Evolutionary conservation across 805 yeast genomes (phyloP).

Genomic region (Candida koratica): DNA sequence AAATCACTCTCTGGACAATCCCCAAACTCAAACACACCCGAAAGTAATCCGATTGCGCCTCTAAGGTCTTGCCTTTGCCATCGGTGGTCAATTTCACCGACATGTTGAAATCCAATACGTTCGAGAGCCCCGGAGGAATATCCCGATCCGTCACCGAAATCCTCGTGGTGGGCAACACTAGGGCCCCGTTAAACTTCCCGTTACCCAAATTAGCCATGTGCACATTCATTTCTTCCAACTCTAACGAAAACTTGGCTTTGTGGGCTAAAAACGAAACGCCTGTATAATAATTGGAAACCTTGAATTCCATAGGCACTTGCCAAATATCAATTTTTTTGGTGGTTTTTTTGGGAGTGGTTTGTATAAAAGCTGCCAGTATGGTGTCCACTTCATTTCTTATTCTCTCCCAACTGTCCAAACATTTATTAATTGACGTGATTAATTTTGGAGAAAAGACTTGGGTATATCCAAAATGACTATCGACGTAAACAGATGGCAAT

Average conservation of each 20-base stretch:
- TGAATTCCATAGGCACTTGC: constrained; percentile 21
- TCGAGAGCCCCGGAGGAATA: constrained; percentile 41
- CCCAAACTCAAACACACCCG: constrained; percentile 56
- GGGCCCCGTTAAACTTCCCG: constrained; percentile 30
- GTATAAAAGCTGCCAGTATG: not conserved
- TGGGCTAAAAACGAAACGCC: constrained; percentile 33
- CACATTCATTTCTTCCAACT: constrained; percentile 28
- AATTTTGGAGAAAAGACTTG: constrained; percentile 27
- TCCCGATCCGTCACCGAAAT: constrained; percentile 36
- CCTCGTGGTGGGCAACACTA: constrained; percentile 40
- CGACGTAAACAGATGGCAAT: constrained; percentile 15
- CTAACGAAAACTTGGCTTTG: constrained; percentile 32
- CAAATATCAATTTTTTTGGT: not conserved
- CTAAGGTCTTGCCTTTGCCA: constrained; percentile 41
- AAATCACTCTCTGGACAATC: constrained; percentile 39
- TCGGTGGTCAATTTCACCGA: constrained; percentile 41
- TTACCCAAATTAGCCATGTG: constrained; percentile 21
- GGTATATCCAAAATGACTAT: constrained; percentile 26
- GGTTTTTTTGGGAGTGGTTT: not conserved
- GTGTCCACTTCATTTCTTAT: constrained; percentile 1
- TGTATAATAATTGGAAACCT: constrained; percentile 30
- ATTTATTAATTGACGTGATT: constrained; percentile 17
- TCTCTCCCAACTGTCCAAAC: constrained; percentile 6
- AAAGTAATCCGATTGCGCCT: constrained; percentile 55
- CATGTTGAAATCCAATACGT: constrained; percentile 42